A percentile compares a stretch with the other conserved stretches of the same genome.
These are phyloP conservation scores for Saccharomyces uvarum DNA, from an alignment of 1,139 yeast species.

Conservation along the genomic window DNA sequence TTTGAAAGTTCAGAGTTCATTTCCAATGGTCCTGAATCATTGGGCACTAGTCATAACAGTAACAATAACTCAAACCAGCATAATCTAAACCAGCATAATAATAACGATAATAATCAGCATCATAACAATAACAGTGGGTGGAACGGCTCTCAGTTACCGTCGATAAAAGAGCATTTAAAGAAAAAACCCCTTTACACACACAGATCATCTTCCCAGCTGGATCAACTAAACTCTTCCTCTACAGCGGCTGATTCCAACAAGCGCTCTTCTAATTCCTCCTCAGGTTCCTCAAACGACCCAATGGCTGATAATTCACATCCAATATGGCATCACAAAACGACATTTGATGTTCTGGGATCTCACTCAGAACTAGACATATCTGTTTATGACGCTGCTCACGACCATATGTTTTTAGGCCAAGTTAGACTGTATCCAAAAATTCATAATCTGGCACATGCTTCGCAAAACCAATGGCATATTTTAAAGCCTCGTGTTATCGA, in stretches of 20 bases:
- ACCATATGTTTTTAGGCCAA: slow-evolving; percentile 82
- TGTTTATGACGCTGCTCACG: slow-evolving; percentile 74
- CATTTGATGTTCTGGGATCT: slow-evolving; percentile 82
- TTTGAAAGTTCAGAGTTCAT: slow-evolving; percentile 89
- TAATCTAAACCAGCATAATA: slow-evolving; percentile 20
- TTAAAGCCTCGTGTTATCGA: slow-evolving; percentile 68
- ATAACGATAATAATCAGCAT: slow-evolving; percentile 19
- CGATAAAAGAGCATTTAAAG: slow-evolving; percentile 20
- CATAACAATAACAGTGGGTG: slow-evolving; percentile 23
- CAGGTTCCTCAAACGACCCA: slow-evolving; percentile 12
- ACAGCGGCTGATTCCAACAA: not conserved
- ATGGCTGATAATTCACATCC: slow-evolving; percentile 50
- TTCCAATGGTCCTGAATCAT: slow-evolving; percentile 68
- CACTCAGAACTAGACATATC: slow-evolving; percentile 79
- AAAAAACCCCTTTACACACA: slow-evolving; percentile 49
- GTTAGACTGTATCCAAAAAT: slow-evolving; percentile 66
- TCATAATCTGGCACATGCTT: slow-evolving; percentile 21
- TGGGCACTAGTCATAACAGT: slow-evolving; percentile 35
- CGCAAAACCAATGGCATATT: slow-evolving; percentile 57
- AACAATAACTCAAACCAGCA: slow-evolving; percentile 23
- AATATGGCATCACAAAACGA: slow-evolving; percentile 84
- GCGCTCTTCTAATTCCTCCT: slow-evolving; percentile 1
- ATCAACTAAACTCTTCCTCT: slow-evolving; percentile 26
- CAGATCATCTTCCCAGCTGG: slow-evolving; percentile 58
- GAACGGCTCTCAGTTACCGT: slow-evolving; percentile 22